Evolutionary conservation across 2,329 filamentous ascomycete genomes (phyloP).

Genomic region (Bipolaris bicolor): DNA sequence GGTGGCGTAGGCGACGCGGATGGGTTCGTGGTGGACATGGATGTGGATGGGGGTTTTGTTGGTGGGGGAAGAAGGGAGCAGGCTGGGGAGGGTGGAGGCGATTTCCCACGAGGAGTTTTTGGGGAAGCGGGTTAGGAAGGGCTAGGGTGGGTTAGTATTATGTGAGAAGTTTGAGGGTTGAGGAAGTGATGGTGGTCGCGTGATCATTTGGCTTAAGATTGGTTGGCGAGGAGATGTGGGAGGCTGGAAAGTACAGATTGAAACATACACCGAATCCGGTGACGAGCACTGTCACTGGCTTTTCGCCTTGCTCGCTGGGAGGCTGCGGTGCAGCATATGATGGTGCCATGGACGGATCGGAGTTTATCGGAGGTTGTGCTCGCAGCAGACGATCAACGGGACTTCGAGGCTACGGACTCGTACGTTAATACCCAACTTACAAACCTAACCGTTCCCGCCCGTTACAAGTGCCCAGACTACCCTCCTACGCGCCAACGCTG

Average conservation of each 20-base stretch:
- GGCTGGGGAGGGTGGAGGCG: slow-evolving; percentile 44
- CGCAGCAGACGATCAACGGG: not conserved
- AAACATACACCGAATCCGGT: slow-evolving; percentile 46
- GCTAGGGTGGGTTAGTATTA: slow-evolving; percentile 26
- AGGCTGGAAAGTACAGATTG: not conserved
- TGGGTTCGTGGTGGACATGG: slow-evolving; percentile 39
- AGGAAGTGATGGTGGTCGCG: no score
- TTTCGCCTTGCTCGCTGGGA: slow-evolving; percentile 33
- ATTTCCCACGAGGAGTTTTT: slow-evolving; percentile 49
- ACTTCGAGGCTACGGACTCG: not conserved
- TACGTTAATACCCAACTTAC: no score
- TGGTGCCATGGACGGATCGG: slow-evolving; percentile 21
- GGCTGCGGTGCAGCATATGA: slow-evolving; percentile 39
- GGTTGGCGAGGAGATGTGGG: not conserved
- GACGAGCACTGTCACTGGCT: slow-evolving; percentile 45
- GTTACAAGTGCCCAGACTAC: not conserved
- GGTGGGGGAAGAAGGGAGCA: slow-evolving; percentile 34
- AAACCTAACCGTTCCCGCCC: no score
- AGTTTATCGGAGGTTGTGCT: not conserved
- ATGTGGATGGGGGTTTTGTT: slow-evolving; percentile 45
- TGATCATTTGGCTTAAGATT: no score
- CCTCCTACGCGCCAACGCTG: not conserved
- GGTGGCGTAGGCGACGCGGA: slow-evolving; percentile 45
- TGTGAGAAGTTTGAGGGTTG: no score
- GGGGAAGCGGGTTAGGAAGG: slow-evolving; percentile 42